These are phyloP conservation scores for Parietichytrium sp. DNA, from an alignment of 108 stramenopile genomes.

Conservation along the genomic window DNA sequence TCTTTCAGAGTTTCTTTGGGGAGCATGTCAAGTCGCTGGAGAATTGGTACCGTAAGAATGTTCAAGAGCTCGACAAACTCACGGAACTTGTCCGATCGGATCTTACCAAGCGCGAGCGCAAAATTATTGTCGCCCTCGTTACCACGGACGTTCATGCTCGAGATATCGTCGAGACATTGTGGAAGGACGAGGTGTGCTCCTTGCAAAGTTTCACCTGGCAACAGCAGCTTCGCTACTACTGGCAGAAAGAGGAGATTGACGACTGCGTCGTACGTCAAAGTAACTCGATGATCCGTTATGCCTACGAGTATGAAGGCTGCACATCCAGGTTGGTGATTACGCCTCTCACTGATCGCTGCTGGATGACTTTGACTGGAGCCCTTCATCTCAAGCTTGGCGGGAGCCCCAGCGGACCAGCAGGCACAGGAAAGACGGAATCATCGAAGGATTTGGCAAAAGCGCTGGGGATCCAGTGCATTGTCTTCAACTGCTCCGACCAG, in stretches of 20 bases:
- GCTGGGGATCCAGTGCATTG: constrained; percentile 63
- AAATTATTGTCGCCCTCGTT: constrained; percentile 59
- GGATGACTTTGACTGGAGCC: constrained; percentile 64
- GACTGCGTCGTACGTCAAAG: constrained; percentile 47
- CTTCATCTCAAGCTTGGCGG: constrained; percentile 59
- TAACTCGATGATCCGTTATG: constrained; percentile 51
- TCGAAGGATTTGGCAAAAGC: constrained; percentile 64
- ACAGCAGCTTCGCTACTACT: constrained; percentile 59
- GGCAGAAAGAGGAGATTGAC: constrained; percentile 38
- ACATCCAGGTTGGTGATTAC: constrained; percentile 61
- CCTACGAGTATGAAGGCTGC: constrained; percentile 62
- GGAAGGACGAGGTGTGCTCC: constrained; percentile 45
- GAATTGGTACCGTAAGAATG: constrained; percentile 49
- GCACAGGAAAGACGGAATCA: constrained; percentile 67
- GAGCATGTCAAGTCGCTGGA: constrained; percentile 6
- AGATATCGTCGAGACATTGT: constrained; percentile 55
- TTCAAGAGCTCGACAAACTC: constrained; percentile 58
- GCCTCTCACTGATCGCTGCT: constrained; percentile 67
- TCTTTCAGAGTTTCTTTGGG: background rate
- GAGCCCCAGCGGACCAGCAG: constrained; percentile 59
- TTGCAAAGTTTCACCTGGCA: constrained; percentile 59
- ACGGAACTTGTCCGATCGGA: constrained; percentile 56
- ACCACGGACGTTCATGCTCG: constrained; percentile 65
- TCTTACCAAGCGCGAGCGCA: constrained; percentile 59
- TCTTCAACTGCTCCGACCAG: constrained; percentile 67